Conservation (phyloP, 148 eudicot genomes). For the Hydrangea macrophylla region DNA sequence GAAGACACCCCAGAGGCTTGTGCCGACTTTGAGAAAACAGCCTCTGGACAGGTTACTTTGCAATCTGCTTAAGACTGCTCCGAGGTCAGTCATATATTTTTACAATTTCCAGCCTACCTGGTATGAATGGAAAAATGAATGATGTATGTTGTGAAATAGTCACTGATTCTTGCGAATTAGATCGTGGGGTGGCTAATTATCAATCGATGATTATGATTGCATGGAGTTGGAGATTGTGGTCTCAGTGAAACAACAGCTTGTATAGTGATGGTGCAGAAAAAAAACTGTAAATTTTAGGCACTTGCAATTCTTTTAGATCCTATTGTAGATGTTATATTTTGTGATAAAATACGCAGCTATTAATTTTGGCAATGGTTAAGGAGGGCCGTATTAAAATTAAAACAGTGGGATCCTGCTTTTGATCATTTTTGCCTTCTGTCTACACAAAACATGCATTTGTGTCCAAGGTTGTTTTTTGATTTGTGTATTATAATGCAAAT, state of each 20-base stretch:
- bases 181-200: background rate
- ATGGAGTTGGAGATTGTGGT: background rate
- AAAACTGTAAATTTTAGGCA: conserved; percentile 7
- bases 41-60: conserved; percentile 58
- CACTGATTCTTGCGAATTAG: background rate
- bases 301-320: background rate
- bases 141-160: background rate
- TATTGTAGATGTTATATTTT: background rate
- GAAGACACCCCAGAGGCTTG: conserved; percentile 99
- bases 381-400: background rate
- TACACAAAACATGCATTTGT: background rate
- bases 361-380: background rate
- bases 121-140: background rate
- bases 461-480: background rate
- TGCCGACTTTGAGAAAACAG: conserved; percentile 57
- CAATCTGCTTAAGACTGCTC: conserved; percentile 44
- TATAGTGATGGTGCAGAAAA: background rate
- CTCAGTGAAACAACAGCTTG: background rate
- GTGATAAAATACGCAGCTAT: background rate
- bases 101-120: background rate
- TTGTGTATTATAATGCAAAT: background rate
- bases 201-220: background rate
- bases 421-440: background rate
- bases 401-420: background rate
- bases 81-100: background rate